Evolutionary conservation across 306 rosid species (phyloP), one percentile per base, ranked within the genome.

Genomic region (Rosa lucieae): DNA sequence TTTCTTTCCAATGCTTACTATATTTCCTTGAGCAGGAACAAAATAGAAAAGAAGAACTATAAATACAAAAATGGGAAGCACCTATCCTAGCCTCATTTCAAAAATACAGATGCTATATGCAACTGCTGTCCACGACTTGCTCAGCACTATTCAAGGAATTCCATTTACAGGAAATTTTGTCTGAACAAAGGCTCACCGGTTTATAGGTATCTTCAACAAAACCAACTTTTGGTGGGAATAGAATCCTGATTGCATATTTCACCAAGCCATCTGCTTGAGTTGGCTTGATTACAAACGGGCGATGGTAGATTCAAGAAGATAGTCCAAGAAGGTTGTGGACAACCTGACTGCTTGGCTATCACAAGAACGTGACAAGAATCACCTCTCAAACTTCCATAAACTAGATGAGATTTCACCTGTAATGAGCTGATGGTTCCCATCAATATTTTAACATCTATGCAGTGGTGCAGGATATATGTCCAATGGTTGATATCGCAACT

Each of bases 381-480:
- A 42, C 58, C 29, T 73, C 49, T 15, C 74, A 32, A 68, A 39
- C 43, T 5, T 18, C 15, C 43, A 58, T 48, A 20, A 53, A 59
- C 70, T 2, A 43, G 44, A 15, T 43, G n/a, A n/a, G 18, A 1
- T 62, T 79, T 79, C 23, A 62, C 46, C 18, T 5, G 46, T 40
- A 9, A 59, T 46, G 79, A 80, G 52, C 75, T 49, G 86, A 48
- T 77, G 73, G 67, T 77, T 35, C 40, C 82, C 67, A 3, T 69
- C 81, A 67, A 40, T 66, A 68, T 74, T 74, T 85, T 85, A 95
- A 79, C 94, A 84, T 91, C 94, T 89, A 84, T 95, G 98, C 81
- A 95, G 85, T 15, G 97, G 96, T 43, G 98, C 99, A 35, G 99
- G 94, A 81, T 86, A 92, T 61, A 95, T 10, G 79, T 89, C 92